Conservation (phyloP, 129 eudicot genomes). For the Saussurea involucrata region DNA sequence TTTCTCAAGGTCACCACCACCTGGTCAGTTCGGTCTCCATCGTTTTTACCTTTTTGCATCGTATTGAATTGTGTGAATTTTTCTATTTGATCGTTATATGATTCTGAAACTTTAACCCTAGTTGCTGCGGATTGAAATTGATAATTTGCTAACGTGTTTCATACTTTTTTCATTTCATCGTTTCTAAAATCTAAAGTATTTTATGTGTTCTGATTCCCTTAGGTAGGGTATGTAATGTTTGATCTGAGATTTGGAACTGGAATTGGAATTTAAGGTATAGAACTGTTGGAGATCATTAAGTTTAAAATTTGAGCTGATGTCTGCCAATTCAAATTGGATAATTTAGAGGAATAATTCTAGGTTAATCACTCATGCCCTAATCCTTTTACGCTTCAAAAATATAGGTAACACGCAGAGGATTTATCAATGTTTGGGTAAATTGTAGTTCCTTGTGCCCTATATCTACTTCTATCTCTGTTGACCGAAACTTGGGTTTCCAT, state of each 20-base stretch:
- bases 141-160: background rate
- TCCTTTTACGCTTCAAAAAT: background rate
- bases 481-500: no score
- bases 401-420: background rate
- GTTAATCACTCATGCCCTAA: background rate
- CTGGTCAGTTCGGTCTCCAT: constrained; percentile 41
- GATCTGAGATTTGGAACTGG: background rate
- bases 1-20: constrained; percentile 59
- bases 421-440: no score
- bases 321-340: background rate
- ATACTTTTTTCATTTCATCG: background rate
- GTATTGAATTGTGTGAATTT: background rate
- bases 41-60: background rate
- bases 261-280: background rate
- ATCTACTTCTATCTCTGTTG: no score
- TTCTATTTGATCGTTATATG: background rate
- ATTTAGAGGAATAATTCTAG: background rate
- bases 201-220: background rate
- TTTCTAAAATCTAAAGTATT: background rate
- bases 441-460: no score
- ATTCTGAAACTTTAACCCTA: background rate
- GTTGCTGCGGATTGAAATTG: no score
- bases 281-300: background rate
- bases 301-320: background rate
- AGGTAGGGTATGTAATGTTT: background rate